Evolutionary conservation across 208 protist species (phyloP).

Genomic region (Acanthamoeba royreba): DNA sequence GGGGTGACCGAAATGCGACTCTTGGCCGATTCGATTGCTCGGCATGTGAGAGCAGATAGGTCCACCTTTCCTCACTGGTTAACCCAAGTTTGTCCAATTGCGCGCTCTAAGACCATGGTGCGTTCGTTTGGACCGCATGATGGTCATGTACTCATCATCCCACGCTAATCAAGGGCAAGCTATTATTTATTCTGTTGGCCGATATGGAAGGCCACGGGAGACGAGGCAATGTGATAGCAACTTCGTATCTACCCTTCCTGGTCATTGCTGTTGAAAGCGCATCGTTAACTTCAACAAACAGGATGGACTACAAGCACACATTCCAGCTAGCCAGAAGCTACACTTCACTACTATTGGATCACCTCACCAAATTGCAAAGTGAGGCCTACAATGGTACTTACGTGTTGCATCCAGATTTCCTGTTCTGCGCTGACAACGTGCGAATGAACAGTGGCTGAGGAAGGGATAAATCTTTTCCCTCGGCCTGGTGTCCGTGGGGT

Average conservation of each 20-base stretch:
- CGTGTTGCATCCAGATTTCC: too few relatives aligned
- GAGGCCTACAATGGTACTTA: not conserved
- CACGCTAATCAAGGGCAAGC: not conserved
- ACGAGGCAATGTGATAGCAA: conserved; percentile 2
- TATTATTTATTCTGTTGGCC: not conserved
- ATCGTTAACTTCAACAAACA: not conserved
- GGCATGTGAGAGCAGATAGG: not conserved
- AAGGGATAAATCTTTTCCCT: not conserved
- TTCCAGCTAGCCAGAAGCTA: not conserved
- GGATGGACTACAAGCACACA: not conserved
- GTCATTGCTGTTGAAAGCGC: not conserved
- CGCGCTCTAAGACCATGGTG: not conserved
- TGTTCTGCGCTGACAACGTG: too few relatives aligned
- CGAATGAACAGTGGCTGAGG: not conserved
- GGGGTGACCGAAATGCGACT: not conserved
- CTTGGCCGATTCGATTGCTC: not conserved
- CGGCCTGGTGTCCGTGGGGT: not conserved
- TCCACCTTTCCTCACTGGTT: not conserved
- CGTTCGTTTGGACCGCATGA: too few relatives aligned
- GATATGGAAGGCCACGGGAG: conserved; percentile 6
- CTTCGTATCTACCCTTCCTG: not conserved
- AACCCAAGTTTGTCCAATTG: not conserved
- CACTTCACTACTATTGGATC: not conserved
- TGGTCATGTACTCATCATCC: too few relatives aligned
- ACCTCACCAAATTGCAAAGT: not conserved